phyloP scores from a whole-genome alignment of 2,329 filamentous ascomycete genomes.

The Aspergillus ustus region DNA sequence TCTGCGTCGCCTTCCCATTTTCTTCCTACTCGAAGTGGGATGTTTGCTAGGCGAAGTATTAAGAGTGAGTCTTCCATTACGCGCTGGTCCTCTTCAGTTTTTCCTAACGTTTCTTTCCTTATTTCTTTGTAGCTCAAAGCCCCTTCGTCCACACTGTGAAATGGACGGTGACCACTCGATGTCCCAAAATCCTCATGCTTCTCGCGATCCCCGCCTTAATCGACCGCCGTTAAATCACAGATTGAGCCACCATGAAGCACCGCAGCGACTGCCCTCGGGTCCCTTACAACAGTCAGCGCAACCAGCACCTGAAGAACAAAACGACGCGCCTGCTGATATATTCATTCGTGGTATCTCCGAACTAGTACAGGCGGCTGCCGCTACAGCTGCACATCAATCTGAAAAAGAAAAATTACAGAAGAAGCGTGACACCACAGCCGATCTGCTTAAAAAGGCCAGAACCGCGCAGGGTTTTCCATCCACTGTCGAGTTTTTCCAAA shows the following conservation, averaged over 20 bases:
- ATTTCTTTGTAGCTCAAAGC: neutral
- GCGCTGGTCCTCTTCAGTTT: neutral
- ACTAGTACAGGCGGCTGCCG: conserved; percentile 29
- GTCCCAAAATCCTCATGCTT: neutral
- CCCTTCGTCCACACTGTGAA: conserved; percentile 9
- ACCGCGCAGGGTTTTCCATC: conserved; percentile 30
- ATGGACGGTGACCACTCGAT: conserved; percentile 20
- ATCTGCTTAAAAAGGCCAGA: conserved; percentile 38
- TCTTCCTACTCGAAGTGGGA: neutral
- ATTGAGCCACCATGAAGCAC: conserved; percentile 5
- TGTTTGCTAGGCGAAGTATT: neutral
- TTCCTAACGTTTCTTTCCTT: conserved; percentile 3
- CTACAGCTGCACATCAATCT: conserved; percentile 30
- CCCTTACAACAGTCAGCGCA: neutral
- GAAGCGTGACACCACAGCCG: conserved; percentile 39
- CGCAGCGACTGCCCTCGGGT: neutral
- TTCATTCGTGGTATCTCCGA: conserved; percentile 36
- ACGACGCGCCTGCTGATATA: conserved; percentile 42
- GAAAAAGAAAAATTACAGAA: conserved; percentile 33
- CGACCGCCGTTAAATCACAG: conserved; percentile 1
- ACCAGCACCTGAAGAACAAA: conserved; percentile 1
- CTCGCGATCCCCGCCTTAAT: conserved; percentile 30
- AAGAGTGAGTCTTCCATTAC: neutral
- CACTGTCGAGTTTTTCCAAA: conserved; percentile 26
- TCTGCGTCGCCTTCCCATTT: neutral